Percentiles rank a stretch among this genome's conserved stretches.
Evolutionary conservation across 1,284 basidiomycete genomes (phyloP).

Genomic region (Cryptococcus deneoformans): DNA sequence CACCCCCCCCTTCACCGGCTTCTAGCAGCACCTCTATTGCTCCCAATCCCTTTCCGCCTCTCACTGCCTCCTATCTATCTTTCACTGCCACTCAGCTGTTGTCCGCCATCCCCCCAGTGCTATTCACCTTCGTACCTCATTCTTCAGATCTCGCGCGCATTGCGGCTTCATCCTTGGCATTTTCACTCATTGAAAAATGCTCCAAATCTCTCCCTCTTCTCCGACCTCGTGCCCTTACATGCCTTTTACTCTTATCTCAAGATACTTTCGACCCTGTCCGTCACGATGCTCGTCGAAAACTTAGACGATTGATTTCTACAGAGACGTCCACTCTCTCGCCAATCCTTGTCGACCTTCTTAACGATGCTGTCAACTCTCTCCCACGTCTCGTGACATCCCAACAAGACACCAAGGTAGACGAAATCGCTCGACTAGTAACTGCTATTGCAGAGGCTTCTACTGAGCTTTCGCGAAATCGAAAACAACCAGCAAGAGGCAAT

Average conservation of each 20-base stretch:
- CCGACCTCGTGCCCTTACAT: constrained; percentile 61
- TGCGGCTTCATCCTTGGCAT: constrained; percentile 52
- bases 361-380: constrained; percentile 65
- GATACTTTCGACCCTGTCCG: constrained; percentile 66
- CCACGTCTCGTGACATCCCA: constrained; percentile 69
- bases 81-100: constrained; percentile 47
- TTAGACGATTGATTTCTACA: constrained; percentile 58
- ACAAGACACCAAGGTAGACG: constrained; percentile 67
- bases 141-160: constrained; percentile 42
- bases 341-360: constrained; percentile 36
- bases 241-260: constrained; percentile 47
- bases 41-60: constrained; percentile 38
- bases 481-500: constrained; percentile 32
- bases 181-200: constrained; percentile 60
- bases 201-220: constrained; percentile 66
- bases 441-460: constrained; percentile 62
- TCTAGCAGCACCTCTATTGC: constrained; percentile 8
- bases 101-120: constrained; percentile 40
- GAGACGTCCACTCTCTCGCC: constrained; percentile 47
- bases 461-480: constrained; percentile 14
- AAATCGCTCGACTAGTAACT: constrained; percentile 63
- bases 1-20: constrained; percentile 1
- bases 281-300: constrained; percentile 52
- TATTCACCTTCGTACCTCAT: constrained; percentile 36
- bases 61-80: constrained; percentile 46